Percentiles rank a stretch among this genome's conserved stretches.
Evolutionary conservation across 768 basidiomycete genomes (phyloP).

Genomic region (Suillus subalutaceus): DNA sequence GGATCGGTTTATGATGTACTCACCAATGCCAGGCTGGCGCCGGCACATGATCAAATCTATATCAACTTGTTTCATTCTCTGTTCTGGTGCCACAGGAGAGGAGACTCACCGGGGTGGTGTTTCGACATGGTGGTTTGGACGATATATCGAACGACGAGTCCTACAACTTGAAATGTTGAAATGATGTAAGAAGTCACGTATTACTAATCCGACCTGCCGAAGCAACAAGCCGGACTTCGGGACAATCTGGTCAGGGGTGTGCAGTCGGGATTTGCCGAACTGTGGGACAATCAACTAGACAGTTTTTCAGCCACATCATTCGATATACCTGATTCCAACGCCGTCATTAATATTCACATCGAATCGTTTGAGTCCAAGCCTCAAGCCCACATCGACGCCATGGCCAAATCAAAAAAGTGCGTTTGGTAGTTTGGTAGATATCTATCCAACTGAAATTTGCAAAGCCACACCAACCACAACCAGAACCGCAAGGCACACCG

Average conservation of each 20-base stretch:
- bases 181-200: background rate
- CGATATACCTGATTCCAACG: conserved; percentile 9
- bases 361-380: conserved; percentile 11
- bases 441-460: conserved; percentile 16
- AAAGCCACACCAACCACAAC: conserved; percentile 92
- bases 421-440: conserved; percentile 26
- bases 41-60: conserved; percentile 98
- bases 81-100: background rate
- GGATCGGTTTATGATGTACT: conserved; percentile 25
- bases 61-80: conserved; percentile 3
- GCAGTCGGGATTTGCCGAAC: conserved; percentile 28
- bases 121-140: conserved; percentile 68
- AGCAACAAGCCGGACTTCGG: too few species aligned
- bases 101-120: conserved; percentile 75
- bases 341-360: background rate
- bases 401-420: conserved; percentile 99
- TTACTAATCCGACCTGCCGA: conserved; percentile 20
- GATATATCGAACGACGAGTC: background rate
- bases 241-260: too few species aligned
- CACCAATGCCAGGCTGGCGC: conserved; percentile 96
- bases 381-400: conserved; percentile 38
- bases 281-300: conserved; percentile 21
- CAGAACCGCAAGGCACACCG: conserved; percentile 96
- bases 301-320: conserved; percentile 39
- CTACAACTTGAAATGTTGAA: background rate